Base-by-base conservation (phyloP, 2,329 filamentous ascomycete genomes). In the Cladosporium sp. region DNA sequence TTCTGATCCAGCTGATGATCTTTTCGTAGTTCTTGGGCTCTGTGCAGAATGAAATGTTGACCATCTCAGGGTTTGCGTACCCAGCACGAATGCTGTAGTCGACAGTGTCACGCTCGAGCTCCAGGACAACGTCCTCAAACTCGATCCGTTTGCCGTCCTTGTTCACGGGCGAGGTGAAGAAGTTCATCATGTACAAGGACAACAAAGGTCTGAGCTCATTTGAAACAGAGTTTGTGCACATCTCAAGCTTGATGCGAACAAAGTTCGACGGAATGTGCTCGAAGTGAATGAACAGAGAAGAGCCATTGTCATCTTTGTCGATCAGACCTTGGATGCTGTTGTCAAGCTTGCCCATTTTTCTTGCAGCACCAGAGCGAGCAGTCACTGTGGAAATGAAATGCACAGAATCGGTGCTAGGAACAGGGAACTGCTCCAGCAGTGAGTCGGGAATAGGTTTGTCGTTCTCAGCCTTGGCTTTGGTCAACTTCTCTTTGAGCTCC, bases 261-360 rank as follows among this genome's bases (percentile, higher is more conserved):
- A 99, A 99, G 69, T 91, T 96, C 59, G 90, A 95, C 2, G 88
- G 87, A 13, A 97, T 91, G 68, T 96, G 87, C 74, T 99, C 94
- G 64, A 95, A 99, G 73, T 99, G 93, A n/a, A 99, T 81, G 73
- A 97, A 99, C 2, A 97, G 77, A 15, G 64, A 67, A n/a, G 86
- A 71, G 15, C 80, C 77, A 6, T 78, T 73, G 36, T 82, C 79
- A 39, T 90, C 84, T 13, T 80, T 77, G 69, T 97, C 90, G 49
- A 99, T 84, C 49, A 87, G 74, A 60, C 84, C 80, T 72, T 99
- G 94, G 4, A 90, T 83, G 3, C 81, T 72, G 63, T 90, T 93
- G 28, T 85, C 75, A 0, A 82, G 78, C 22, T 80, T 75, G 0
- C 91, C 92, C 49, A 91, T 76, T 61, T 84, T 80, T 65, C 86